These are phyloP conservation scores for Fistulifera pelliculosa DNA, from an alignment of 108 stramenopile species.

Conservation along the genomic window DNA sequence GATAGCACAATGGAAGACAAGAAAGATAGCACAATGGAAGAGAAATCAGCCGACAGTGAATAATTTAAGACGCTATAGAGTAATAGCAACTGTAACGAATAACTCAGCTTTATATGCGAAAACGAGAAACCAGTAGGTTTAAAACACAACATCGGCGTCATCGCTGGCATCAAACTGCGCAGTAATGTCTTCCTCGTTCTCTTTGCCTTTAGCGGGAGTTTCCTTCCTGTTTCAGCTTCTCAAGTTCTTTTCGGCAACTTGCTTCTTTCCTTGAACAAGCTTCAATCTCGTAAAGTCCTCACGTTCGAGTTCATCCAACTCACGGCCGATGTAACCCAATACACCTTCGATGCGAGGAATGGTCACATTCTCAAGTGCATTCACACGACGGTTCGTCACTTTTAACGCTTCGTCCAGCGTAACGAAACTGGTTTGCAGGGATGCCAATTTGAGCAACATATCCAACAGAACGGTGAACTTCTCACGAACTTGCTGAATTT, in stretches of 20 bases:
- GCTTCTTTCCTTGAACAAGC: conserved; percentile 87
- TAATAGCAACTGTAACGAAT: too few relatives aligned
- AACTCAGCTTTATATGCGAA: too few relatives aligned
- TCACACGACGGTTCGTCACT: conserved; percentile 96
- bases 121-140: too few relatives aligned
- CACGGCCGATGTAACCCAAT: conserved; percentile 90
- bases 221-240: conserved; percentile 22
- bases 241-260: conserved; percentile 30
- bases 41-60: too few relatives aligned
- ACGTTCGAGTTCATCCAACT: conserved; percentile 97
- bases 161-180: conserved; percentile 69
- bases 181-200: conserved; percentile 64
- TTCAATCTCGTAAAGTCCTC: conserved; percentile 98
- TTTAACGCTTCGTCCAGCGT: conserved; percentile 97
- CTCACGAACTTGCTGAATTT: conserved; percentile 84
- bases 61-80: too few relatives aligned
- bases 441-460: conserved; percentile 90
- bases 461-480: conserved; percentile 83
- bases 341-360: conserved; percentile 92
- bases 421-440: conserved; percentile 94
- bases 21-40: too few relatives aligned
- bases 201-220: conserved; percentile 19
- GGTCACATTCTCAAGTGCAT: conserved; percentile 98
- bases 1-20: too few relatives aligned
- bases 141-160: conserved; percentile 86